These are phyloP conservation scores for Rhizopus stolonifer DNA, from an alignment of 371 early-diverging fungal species.

Conservation along the genomic window DNA sequence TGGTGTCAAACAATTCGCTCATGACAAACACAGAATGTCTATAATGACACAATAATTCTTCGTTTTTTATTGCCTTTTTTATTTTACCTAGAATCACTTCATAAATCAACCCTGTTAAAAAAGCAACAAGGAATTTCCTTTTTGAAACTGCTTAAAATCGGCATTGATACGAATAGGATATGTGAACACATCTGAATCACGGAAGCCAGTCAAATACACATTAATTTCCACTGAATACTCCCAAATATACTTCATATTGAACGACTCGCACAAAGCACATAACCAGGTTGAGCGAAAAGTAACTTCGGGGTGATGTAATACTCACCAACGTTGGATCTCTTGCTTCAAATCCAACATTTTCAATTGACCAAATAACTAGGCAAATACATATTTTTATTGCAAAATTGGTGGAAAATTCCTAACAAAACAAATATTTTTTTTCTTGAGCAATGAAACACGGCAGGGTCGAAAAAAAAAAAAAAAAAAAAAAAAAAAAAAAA, in stretches of 20 bases:
- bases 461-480: too few species aligned
- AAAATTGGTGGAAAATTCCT: constrained; percentile 72
- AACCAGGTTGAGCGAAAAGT: constrained; percentile 57
- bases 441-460: too few species aligned
- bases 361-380: constrained; percentile 59
- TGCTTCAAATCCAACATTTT: constrained; percentile 76
- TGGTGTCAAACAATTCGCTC: too few species aligned
- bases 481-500: too few species aligned
- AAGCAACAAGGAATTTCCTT: constrained; percentile 65
- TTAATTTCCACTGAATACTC: constrained; percentile 61
- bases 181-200: constrained; percentile 62
- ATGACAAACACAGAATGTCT: too few species aligned
- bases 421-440: constrained; percentile 69
- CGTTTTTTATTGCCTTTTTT: too few species aligned
- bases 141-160: constrained; percentile 66
- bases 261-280: constrained; percentile 62
- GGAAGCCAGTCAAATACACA: constrained; percentile 53
- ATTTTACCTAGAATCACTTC: constrained; percentile 67
- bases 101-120: constrained; percentile 58
- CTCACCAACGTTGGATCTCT: constrained; percentile 67
- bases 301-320: constrained; percentile 64
- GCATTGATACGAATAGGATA: constrained; percentile 68
- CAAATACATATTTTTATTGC: constrained; percentile 65
- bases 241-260: constrained; percentile 44
- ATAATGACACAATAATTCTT: too few species aligned